Evolutionary conservation across 768 basidiomycete genomes (phyloP), one percentile per base, ranked within the genome.

Genomic region (Obba rivulosa): DNA sequence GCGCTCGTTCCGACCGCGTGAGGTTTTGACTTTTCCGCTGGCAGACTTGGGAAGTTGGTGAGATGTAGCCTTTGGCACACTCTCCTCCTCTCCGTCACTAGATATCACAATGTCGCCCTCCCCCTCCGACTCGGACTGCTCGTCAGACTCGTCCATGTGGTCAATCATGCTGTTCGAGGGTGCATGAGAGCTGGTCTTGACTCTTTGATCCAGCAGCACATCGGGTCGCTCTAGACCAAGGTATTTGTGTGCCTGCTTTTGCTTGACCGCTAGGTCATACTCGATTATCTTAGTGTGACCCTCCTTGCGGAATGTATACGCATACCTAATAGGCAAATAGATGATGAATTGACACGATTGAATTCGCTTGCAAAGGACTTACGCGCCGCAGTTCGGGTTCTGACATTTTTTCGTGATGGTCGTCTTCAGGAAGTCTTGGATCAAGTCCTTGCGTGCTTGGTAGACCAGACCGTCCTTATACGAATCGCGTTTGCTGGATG

Each of bases 251-350:
- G 70, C 66, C 39, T 65, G 74, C 66, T 89, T 92, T 63, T 92
- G 84, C 66, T 92, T 95, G 2, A 65, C 43, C 5, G 89, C 74
- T 25, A 98, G 76, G 57, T 94, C 93, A 61, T 91, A 90, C 69
- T 98, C 93, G 62, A 98, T 85, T 47, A 99, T 78, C 69, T 97
- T 98, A 43, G 87, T 91, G 65, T 88, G 76, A 0, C 90, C 92
- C 61, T 99, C 96, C 66, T 92, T 97, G 45, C 94, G 85, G 68
- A 88, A 92, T 0, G 92, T 91, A 63, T 90, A 93, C 2, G 78
- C 83, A 56, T 77, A 67, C 23, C 92, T 94, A 55, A 2, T 37
- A 42, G 34, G 13, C 34, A 54, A 41, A 20, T 31, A n/a, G 23
- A 18, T 17, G 8, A 34, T 18, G 57, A 35, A 58, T 31, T n/a